Base-by-base conservation (phyloP, 345 rosid genomes). In the Eucalyptus brandiana region DNA sequence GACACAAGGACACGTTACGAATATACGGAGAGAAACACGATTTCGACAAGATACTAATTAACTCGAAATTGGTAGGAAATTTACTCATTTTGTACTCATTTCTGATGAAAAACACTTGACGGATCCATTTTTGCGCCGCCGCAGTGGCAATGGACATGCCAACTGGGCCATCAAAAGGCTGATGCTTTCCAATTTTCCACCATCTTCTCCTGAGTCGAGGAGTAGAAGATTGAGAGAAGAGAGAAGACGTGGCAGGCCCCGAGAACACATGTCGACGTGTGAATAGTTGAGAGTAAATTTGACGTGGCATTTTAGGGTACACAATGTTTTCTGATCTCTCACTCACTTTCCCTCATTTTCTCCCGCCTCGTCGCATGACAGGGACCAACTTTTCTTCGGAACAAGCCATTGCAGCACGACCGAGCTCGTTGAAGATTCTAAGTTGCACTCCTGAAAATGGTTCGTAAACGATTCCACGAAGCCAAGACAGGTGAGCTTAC, bases 401-500 rank as follows among this genome's bases (percentile, higher is more conserved):
- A 44, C 47, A 76, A 40, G 30, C 85, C 85, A 21, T 76, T 40
- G 3, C 85, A 40, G 30, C 85, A 40, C 85, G 7, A 23, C 26
- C 85, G 17, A 76, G 85, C 47, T 21, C 47, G 47, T 40, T 2
- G 85, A 76, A 76, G 30, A 40, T 23, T 40, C 28, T 40, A 3
- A 76, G 47, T 40, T 76, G 47, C 83, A 12, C 47, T 40, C 28
- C 1, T 56, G 1, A 9, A 86, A 89, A 97, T 96, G 98, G 95
- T 92, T 80, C 94, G 95, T 87, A 94, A 94, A 91, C 91, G 94
- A 89, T 93, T 91, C 87, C 95, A 90, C 87, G 92, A 91, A 88
- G 94, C 97, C 76, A 93, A 95, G 91, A 95, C 95, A 44, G 98
- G 97, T 96, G 50, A 37, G 47, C 37, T 13, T 15, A 24, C 87